Evolutionary conservation across 73 alveolate species (phyloP), one percentile per base, ranked within the genome.

Genomic region (Loxodes magnus): DNA sequence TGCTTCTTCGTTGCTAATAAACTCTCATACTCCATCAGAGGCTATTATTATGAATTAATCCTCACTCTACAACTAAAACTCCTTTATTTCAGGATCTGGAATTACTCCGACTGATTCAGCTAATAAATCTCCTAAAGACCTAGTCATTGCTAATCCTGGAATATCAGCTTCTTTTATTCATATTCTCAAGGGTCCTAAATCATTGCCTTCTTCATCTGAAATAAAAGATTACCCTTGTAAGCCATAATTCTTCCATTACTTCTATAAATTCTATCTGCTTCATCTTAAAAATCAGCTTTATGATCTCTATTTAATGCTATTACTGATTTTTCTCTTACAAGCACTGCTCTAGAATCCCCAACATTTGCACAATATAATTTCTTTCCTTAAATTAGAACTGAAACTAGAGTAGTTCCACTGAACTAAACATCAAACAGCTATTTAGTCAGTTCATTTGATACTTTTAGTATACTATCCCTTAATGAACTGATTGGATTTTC

Each of bases 61-160:
- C 35, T 51, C 56, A 19, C 71, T 58, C 31, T 28, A 46, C 35
- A 79, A 44, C 36, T 68, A 61, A 75, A 69, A 79, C 39, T 62
- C 56, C 28, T 27, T 41, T 5, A 84, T 67, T 26, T 78, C 94
- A 4, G 98, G 98, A 23, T 90, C 98, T 50, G 84, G 51, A 3
- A 63, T 72, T 5, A 88, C 97, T 0, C 98, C 98, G 33, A 82
- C 87, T 19, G 77, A 51, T 22, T 88, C 85, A 0, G 96, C 96
- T 12, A 79, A 56, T 33, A 51, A 38, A 75, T 92, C 98, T 14
- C 98, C 98, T 21, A 92, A 33, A 12, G 96, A 84, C 49, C 98
- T 71, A 34, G 92, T 67, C 98, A 92, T 92, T 5, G 98, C 98
- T 17, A 92, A 78, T 0, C 98, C 98, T 0, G 98, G 98, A 33